A percentile compares a stretch with the other conserved stretches of the same genome.
Evolutionary conservation across 352 stramenopile genomes (phyloP).

Genomic region (Discostella stelligera): DNA sequence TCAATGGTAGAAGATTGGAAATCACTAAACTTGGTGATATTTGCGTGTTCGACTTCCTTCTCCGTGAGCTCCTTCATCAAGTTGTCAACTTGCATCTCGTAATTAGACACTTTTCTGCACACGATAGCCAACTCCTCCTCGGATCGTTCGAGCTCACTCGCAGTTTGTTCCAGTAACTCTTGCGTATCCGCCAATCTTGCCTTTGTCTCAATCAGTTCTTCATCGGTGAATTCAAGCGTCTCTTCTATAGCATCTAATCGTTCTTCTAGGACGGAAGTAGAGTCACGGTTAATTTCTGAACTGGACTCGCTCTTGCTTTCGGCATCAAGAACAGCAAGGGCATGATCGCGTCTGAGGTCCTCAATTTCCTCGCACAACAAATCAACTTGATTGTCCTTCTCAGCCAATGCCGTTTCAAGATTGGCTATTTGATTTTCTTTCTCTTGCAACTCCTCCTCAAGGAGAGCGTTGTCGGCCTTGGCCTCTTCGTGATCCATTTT

Average conservation of each 20-base stretch:
- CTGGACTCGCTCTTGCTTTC: constrained; percentile 8
- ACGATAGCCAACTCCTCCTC: constrained; percentile 29
- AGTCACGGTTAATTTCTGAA: constrained; percentile 13
- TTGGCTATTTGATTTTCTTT: constrained; percentile 20
- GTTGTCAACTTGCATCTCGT: constrained; percentile 12
- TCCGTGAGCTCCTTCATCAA: constrained; percentile 14
- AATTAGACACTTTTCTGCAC: constrained; percentile 17
- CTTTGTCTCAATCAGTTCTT: constrained; percentile 35
- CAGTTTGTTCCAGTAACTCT: constrained; percentile 23
- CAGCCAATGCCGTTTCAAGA: constrained; percentile 26
- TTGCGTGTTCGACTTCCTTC: constrained; percentile 30
- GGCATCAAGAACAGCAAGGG: background rate
- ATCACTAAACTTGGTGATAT: constrained; percentile 34
- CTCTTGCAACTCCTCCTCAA: constrained; percentile 49
- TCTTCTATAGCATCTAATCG: constrained; percentile 29
- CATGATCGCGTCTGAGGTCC: background rate
- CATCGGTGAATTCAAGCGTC: constrained; percentile 36
- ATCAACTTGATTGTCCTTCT: constrained; percentile 31
- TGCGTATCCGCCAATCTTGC: constrained; percentile 32
- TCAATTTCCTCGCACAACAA: constrained; percentile 37
- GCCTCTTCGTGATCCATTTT: constrained; percentile 59
- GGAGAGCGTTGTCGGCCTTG: constrained; percentile 48
- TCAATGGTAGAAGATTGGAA: constrained; percentile 44
- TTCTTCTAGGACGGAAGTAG: constrained; percentile 27
- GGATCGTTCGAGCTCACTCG: constrained; percentile 19